Evolutionary conservation across 371 early-diverging fungal genomes (phyloP).

Genomic region (Vairimorpha necatrix): DNA sequence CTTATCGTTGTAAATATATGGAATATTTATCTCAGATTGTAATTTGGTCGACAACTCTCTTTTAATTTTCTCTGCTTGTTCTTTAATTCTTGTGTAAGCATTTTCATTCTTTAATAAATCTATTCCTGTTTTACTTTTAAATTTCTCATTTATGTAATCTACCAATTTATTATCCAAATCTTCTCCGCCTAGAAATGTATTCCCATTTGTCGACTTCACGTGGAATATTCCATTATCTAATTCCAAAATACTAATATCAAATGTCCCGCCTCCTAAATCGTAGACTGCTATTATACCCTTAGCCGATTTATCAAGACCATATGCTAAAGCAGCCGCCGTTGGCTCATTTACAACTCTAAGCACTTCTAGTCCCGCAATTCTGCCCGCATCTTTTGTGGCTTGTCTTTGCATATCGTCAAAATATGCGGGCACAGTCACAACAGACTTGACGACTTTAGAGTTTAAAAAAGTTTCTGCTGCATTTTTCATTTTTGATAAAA

Average conservation of each 20-base stretch:
- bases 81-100: conserved; percentile 75
- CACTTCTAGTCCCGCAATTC: conserved; percentile 86
- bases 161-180: conserved; percentile 87
- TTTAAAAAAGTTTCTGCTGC: conserved; percentile 71
- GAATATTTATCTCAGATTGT: conserved; percentile 71
- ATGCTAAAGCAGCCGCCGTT: conserved; percentile 94
- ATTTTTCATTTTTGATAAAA: conserved; percentile 87
- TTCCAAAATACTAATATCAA: conserved; percentile 95
- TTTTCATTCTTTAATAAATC: conserved; percentile 41
- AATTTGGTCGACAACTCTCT: conserved; percentile 79
- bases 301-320: conserved; percentile 85
- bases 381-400: conserved; percentile 94
- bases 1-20: conserved; percentile 82
- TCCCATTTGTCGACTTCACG: conserved; percentile 73
- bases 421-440: conserved; percentile 87
- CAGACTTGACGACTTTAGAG: conserved; percentile 75
- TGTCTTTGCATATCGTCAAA: conserved; percentile 92
- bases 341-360: conserved; percentile 96
- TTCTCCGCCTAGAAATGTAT: conserved; percentile 89
- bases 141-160: conserved; percentile 66
- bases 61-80: conserved; percentile 94
- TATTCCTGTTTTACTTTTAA: conserved; percentile 79
- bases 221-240: conserved; percentile 93
- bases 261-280: conserved; percentile 98
- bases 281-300: conserved; percentile 93